Evolutionary conservation across 225 moss, liverwort and hornwort species (phyloP).

Genomic region (Takakia lepidozioides): DNA sequence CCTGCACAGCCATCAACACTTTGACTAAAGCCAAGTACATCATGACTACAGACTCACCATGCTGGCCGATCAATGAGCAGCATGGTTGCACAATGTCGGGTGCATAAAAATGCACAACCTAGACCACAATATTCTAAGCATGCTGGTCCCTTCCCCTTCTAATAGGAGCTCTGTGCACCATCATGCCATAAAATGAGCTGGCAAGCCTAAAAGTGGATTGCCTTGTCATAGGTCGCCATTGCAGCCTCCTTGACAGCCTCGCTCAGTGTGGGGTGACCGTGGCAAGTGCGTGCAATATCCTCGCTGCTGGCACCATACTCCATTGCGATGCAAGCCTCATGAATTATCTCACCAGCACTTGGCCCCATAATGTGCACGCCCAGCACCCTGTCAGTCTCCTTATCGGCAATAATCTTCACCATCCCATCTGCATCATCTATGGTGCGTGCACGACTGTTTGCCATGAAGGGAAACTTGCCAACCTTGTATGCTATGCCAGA

Average conservation of each 20-base stretch:
- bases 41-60: too few relatives aligned
- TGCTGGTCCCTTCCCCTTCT: too few relatives aligned
- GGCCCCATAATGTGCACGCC: slow-evolving; percentile 98
- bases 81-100: too few relatives aligned
- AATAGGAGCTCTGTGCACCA: too few relatives aligned
- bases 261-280: slow-evolving; percentile 87
- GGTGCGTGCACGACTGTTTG: slow-evolving; percentile 89
- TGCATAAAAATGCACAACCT: too few relatives aligned
- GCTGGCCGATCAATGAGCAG: too few relatives aligned
- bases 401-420: slow-evolving; percentile 94
- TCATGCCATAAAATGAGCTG: too few relatives aligned
- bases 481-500: slow-evolving; percentile 72
- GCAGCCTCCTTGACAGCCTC: slow-evolving; percentile 98
- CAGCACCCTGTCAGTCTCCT: slow-evolving; percentile 83
- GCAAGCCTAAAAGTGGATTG: slow-evolving; percentile 72
- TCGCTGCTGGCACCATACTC: slow-evolving; percentile 97
- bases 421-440: slow-evolving; percentile 93
- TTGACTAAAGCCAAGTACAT: too few relatives aligned
- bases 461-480: slow-evolving; percentile 89
- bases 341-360: slow-evolving; percentile 90
- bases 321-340: slow-evolving; percentile 86
- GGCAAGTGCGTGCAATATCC: slow-evolving; percentile 96
- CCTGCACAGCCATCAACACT: too few relatives aligned
- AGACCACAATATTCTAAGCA: too few relatives aligned
- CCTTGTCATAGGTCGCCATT: slow-evolving; percentile 96